These are phyloP conservation scores for Juncus effusus DNA, from an alignment of 176 grass and related monocot species.

Conservation along the genomic window DNA sequence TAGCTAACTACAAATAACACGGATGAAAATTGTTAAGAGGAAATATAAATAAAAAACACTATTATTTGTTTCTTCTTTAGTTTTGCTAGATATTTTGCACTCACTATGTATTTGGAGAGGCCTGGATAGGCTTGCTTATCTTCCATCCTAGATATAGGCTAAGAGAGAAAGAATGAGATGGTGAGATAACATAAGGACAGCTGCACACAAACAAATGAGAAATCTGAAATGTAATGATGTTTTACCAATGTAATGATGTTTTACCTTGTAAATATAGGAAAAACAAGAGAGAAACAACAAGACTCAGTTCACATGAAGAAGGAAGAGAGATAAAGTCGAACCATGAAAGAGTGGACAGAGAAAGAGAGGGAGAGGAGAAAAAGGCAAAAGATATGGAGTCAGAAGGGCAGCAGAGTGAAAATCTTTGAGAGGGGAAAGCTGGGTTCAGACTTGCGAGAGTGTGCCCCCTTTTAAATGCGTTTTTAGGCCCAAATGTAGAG, in stretches of 20 bases:
- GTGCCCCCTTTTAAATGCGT: slow-evolving; percentile 30
- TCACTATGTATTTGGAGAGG: slow-evolving; percentile 14
- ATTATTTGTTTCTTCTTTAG: background rate
- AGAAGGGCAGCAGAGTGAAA: slow-evolving; percentile 28
- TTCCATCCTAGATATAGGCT: slow-evolving; percentile 10
- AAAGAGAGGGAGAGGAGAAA: slow-evolving; percentile 15
- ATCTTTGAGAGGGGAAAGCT: slow-evolving; percentile 34
- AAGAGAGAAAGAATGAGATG: slow-evolving; percentile 19
- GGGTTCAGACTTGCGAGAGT: slow-evolving; percentile 27
- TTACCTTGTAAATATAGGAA: slow-evolving; percentile 4
- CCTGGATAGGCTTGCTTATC: background rate
- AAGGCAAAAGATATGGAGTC: slow-evolving; percentile 48
- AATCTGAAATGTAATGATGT: background rate
- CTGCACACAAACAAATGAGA: background rate
- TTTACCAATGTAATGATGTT: slow-evolving; percentile 1
- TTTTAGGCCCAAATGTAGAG: slow-evolving; percentile 6
- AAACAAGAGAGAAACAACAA: slow-evolving; percentile 11
- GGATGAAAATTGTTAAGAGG: background rate
- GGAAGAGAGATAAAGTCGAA: background rate
- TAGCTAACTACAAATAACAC: slow-evolving; percentile 19
- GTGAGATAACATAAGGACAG: slow-evolving; percentile 14
- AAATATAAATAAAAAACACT: background rate
- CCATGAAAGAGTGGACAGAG: slow-evolving; percentile 1
- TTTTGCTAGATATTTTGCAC: slow-evolving; percentile 2
- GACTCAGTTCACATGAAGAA: slow-evolving; percentile 19